phyloP scores from a whole-genome alignment of 2,329 filamentous ascomycete species.

The Xylariaceae sp. region DNA sequence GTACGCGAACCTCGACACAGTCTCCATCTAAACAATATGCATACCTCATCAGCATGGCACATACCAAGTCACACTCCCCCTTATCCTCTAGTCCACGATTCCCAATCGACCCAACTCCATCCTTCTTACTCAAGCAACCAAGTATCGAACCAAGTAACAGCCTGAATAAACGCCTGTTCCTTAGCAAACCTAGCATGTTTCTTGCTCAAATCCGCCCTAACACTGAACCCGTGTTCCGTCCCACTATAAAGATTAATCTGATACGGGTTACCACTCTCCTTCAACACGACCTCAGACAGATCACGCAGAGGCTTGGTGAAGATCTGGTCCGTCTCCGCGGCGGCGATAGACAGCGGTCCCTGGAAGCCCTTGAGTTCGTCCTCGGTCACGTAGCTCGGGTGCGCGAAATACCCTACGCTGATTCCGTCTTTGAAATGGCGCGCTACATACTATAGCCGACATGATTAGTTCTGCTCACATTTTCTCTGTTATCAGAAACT shows the following conservation, averaged over 20 bases:
- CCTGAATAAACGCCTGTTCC: slow-evolving; percentile 78
- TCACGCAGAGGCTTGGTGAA: slow-evolving; percentile 62
- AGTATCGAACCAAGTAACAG: slow-evolving; percentile 68
- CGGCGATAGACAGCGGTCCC: slow-evolving; percentile 66
- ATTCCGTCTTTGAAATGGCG: slow-evolving; percentile 63
- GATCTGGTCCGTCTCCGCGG: slow-evolving; percentile 60
- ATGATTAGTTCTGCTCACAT: not conserved
- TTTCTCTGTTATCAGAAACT: not conserved
- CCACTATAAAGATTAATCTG: slow-evolving; percentile 74
- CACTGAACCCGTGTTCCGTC: slow-evolving; percentile 70
- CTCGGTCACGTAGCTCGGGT: slow-evolving; percentile 70
- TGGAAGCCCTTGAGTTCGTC: slow-evolving; percentile 62
- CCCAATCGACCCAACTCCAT: too few species aligned
- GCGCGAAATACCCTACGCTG: slow-evolving; percentile 68
- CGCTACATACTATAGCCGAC: slow-evolving; percentile 54
- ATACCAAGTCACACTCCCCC: too few species aligned
- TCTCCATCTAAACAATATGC: too few species aligned
- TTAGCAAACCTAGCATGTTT: slow-evolving; percentile 63
- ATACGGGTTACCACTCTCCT: slow-evolving; percentile 56
- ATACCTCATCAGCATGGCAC: too few species aligned
- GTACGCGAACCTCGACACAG: too few species aligned
- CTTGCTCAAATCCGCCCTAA: slow-evolving; percentile 60
- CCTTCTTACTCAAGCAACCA: slow-evolving; percentile 1
- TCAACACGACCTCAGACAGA: slow-evolving; percentile 60
- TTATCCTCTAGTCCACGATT: too few species aligned